Evolutionary conservation across 2,329 filamentous ascomycete genomes (phyloP).

Genomic region (Ophiobolus disseminans): DNA sequence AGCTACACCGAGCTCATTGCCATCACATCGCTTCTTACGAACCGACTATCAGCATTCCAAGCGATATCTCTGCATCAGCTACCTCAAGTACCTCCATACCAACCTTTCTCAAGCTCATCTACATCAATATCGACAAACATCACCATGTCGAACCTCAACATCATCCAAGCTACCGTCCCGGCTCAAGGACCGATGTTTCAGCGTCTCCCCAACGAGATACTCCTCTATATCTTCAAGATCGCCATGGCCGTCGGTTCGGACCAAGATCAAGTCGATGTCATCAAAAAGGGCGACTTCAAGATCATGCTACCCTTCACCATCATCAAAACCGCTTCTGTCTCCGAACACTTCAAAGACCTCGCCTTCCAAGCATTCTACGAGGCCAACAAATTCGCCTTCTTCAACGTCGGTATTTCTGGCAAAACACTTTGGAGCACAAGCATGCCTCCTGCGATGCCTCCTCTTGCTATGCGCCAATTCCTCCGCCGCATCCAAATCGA

Average conservation of each 20-base stretch:
- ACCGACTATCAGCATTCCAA: too few relatives aligned
- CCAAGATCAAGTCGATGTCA: too few relatives aligned
- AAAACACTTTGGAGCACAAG: too few relatives aligned
- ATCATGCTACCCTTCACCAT: conserved; percentile 11
- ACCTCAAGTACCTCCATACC: too few relatives aligned
- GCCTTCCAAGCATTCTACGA: too few relatives aligned
- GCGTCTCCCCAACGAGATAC: background rate
- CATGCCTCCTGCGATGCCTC: conserved; percentile 6
- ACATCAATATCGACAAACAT: too few relatives aligned
- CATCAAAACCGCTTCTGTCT: too few relatives aligned
- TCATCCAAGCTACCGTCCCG: conserved; percentile 21
- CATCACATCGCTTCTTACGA: background rate
- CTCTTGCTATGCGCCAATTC: background rate
- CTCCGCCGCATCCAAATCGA: conserved; percentile 11
- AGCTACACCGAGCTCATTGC: background rate
- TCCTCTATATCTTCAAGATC: conserved; percentile 25
- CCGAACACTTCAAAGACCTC: too few relatives aligned
- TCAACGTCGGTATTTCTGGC: too few relatives aligned
- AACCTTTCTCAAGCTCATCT: too few relatives aligned
- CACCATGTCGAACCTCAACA: conserved; percentile 1
- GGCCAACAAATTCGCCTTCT: background rate
- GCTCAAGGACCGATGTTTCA: background rate
- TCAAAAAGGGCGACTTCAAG: conserved; percentile 6
- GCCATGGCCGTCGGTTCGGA: too few relatives aligned
- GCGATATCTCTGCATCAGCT: too few relatives aligned